These are phyloP conservation scores for Tylopilus rubrobrunneus DNA, from an alignment of 768 basidiomycete species.

Conservation along the genomic window DNA sequence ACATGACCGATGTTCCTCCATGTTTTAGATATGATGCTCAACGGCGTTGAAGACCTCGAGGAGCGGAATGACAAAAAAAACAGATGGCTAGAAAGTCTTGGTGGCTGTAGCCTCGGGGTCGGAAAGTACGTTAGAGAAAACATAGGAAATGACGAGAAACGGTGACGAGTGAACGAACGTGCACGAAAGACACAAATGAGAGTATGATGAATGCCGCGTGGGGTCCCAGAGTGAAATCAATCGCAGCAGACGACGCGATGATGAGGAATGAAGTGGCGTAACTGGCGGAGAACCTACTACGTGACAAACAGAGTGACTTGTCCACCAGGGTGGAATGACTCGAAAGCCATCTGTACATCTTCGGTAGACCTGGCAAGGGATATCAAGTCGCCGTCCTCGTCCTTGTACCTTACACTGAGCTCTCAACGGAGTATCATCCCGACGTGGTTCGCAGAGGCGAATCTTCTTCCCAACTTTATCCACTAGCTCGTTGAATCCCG, in stretches of 20 bases:
- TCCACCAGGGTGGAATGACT: constrained; percentile 69
- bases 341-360: constrained; percentile 93
- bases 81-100: neutral
- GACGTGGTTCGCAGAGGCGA: constrained; percentile 77
- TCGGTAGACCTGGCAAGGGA: constrained; percentile 86
- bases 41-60: constrained; percentile 14
- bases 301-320: constrained; percentile 81
- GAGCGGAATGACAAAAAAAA: constrained; percentile 14
- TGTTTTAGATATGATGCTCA: constrained; percentile 28
- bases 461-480: constrained; percentile 93
- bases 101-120: neutral
- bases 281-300: constrained; percentile 35
- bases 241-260: constrained; percentile 6
- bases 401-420: constrained; percentile 88
- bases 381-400: constrained; percentile 91
- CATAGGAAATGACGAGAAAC: constrained; percentile 4
- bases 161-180: constrained; percentile 23
- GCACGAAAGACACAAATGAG: constrained; percentile 11
- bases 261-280: neutral
- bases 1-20: constrained; percentile 36
- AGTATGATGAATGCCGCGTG: constrained; percentile 7
- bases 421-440: constrained; percentile 75
- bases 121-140: constrained; percentile 16
- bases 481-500: constrained; percentile 79
- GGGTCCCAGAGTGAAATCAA: constrained; percentile 14